Evolutionary conservation across 2,329 filamentous ascomycete genomes (phyloP).

Genomic region (Epichloe sp.): DNA sequence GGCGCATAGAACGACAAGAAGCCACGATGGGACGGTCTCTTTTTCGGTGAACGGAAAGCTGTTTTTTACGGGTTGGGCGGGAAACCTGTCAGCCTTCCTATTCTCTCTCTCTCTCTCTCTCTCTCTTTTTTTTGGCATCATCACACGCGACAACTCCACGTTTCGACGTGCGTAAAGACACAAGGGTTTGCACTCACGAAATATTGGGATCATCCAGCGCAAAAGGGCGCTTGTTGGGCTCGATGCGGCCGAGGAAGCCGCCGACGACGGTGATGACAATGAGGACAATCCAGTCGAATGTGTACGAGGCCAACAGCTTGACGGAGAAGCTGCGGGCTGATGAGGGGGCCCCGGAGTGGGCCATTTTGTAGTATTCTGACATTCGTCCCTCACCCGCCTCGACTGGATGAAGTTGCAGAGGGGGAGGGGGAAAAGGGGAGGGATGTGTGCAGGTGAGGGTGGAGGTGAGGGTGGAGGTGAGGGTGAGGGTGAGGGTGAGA

Average conservation of each 20-base stretch:
- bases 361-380: conserved; percentile 18
- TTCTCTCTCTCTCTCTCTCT: too few relatives aligned
- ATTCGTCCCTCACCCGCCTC: conserved; percentile 8
- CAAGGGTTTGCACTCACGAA: conserved; percentile 34
- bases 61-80: neutral
- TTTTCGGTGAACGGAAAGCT: conserved; percentile 57
- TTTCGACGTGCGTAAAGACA: neutral
- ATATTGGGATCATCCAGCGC: conserved; percentile 61
- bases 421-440: neutral
- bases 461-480: too few relatives aligned
- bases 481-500: too few relatives aligned
- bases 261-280: conserved; percentile 44
- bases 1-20: conserved; percentile 51
- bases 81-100: neutral
- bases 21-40: conserved; percentile 58
- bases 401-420: neutral
- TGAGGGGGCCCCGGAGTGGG: conserved; percentile 10
- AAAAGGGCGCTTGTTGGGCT: conserved; percentile 58
- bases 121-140: too few relatives aligned
- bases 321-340: conserved; percentile 16
- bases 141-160: too few relatives aligned
- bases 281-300: conserved; percentile 62
- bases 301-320: conserved; percentile 46
- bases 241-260: conserved; percentile 42
- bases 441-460: too few relatives aligned